Base-by-base conservation (phyloP, 192 early-diverging fungal genomes). In the Entomortierella parvispora region DNA sequence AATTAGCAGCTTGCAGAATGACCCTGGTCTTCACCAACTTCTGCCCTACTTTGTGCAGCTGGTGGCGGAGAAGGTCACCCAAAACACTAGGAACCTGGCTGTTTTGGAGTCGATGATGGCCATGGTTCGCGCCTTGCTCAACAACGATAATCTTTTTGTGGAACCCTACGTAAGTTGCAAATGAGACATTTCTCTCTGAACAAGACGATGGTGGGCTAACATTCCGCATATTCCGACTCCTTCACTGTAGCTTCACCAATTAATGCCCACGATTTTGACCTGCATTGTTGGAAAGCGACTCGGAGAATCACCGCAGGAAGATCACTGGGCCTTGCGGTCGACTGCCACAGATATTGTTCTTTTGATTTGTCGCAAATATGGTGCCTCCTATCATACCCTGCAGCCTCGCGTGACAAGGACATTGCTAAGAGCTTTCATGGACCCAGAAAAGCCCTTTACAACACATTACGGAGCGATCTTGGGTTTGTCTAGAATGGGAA, bases 1-100 rank as follows among this genome's bases (percentile, higher is more conserved):
- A 6, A 81, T 97, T 48, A 89, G 96, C 65, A 93, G 91, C 81
- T 77, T 99, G 12, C 79, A 88, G 10, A 85, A 87, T 10, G 98
- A 99, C 72, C 93, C 98, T 2, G 98, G 96, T 15, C 88, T 99
- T 50, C 94, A 97, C 76, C 93, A 95, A 65, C 85, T 99, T 20
- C 72, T 98, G 8, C 96, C 98, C 0, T 99, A 99, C 80, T 96
- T 98, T 87, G 89, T 97, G 14, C 90, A 95, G 79, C 94, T 97
- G 62, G 89, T 97, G 51, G 90, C 91, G 5, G 93, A 95, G 58
- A 93, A 95, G 67, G 90, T 94, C 44, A 93, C 90, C 46, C 88
- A 91, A 82, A 91, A 94, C 69, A 80, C 94, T 32, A 87, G 90
- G 71, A 90, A 91, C 65, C 80, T 96, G 44, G 83, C 83, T 5